Conservation (phyloP, 352 stramenopile species). For the Pythium apleroticum region DNA sequence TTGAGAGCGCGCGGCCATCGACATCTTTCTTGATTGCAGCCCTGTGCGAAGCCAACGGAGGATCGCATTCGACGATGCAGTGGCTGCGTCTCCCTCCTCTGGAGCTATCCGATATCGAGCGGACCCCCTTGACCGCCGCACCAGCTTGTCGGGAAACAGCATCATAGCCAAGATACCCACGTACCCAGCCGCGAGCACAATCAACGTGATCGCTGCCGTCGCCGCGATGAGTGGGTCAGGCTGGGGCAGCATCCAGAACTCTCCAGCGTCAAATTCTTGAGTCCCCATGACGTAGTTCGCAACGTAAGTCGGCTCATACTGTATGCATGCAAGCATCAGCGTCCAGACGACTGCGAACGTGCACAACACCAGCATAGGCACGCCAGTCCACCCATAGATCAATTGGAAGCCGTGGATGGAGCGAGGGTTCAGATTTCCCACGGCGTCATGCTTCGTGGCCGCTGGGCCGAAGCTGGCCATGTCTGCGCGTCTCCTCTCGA, state of each 20-base stretch:
- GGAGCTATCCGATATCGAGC: not conserved
- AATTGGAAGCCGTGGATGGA: conserved; percentile 25
- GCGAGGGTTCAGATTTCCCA: not conserved
- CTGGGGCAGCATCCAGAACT: conserved; percentile 47
- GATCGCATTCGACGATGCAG: not conserved
- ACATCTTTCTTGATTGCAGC: not conserved
- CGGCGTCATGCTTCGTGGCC: not conserved
- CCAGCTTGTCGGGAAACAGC: conserved; percentile 22
- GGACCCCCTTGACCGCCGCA: not conserved
- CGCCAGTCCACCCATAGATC: conserved; percentile 33
- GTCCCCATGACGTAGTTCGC: conserved; percentile 44
- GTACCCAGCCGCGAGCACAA: conserved; percentile 40
- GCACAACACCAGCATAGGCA: conserved; percentile 43
- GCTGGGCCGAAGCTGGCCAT: not conserved
- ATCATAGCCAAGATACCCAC: conserved; percentile 33
- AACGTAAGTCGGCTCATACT: conserved; percentile 34
- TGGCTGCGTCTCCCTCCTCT: not conserved
- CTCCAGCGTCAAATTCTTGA: conserved; percentile 37
- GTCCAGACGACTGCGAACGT: conserved; percentile 32
- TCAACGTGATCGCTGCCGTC: conserved; percentile 21
- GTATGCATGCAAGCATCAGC: conserved; percentile 36
- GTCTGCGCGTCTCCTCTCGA: too few species aligned
- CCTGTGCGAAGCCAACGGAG: not conserved
- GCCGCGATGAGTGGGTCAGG: conserved; percentile 25
- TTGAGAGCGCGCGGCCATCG: not conserved